phyloP scores from a whole-genome alignment of 1,139 yeast species.

The Scheffersomyces quercinus region DNA sequence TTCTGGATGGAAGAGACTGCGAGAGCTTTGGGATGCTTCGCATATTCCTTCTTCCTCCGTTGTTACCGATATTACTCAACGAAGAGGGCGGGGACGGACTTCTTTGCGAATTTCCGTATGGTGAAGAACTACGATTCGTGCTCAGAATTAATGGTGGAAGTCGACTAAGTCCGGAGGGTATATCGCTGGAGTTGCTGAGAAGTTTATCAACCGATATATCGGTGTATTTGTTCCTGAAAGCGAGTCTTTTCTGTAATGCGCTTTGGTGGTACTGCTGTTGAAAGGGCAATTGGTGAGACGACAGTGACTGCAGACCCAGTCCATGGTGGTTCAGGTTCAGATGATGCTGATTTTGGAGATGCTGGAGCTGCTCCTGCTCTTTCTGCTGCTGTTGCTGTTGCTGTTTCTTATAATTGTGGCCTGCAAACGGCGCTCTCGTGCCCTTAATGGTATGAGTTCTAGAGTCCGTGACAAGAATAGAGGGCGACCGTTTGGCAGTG shows the following conservation, averaged over 20 bases:
- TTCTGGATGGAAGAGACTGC: slow-evolving; percentile 76
- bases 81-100: slow-evolving; percentile 12
- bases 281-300: slow-evolving; percentile 7
- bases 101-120: slow-evolving; percentile 8
- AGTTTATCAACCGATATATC: slow-evolving; percentile 73
- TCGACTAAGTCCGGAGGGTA: slow-evolving; percentile 75
- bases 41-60: slow-evolving; percentile 25
- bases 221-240: slow-evolving; percentile 52
- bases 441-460: slow-evolving; percentile 60
- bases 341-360: slow-evolving; percentile 10
- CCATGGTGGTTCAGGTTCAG: slow-evolving; percentile 14
- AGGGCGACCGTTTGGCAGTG: slow-evolving; percentile 88
- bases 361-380: slow-evolving; percentile 10
- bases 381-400: slow-evolving; percentile 27
- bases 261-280: slow-evolving; percentile 19
- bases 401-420: slow-evolving; percentile 48
- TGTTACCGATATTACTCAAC: slow-evolving; percentile 1
- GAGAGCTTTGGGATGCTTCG: slow-evolving; percentile 56
- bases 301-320: slow-evolving; percentile 5
- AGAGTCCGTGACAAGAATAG: slow-evolving; percentile 88
- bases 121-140: slow-evolving; percentile 12
- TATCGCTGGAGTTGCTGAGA: slow-evolving; percentile 74
- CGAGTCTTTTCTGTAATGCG: slow-evolving; percentile 28
- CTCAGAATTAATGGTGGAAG: slow-evolving; percentile 33
- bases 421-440: slow-evolving; percentile 85